phyloP scores from a whole-genome alignment of 805 yeast genomes.

The Candida michaelii region DNA sequence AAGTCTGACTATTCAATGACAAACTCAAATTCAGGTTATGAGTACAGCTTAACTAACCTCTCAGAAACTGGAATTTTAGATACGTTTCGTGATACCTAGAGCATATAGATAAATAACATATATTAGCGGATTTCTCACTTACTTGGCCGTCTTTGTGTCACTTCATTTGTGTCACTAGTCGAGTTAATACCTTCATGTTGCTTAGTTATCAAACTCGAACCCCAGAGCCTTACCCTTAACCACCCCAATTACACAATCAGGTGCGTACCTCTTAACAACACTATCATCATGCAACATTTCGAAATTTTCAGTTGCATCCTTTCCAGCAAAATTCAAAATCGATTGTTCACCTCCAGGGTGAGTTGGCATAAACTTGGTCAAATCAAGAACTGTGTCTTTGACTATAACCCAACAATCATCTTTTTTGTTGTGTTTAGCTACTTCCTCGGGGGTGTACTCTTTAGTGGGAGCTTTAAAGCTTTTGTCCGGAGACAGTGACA shows the following conservation, averaged over 20 bases:
- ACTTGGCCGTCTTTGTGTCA: no score
- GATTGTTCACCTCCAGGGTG: constrained; percentile 67
- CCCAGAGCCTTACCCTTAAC: constrained; percentile 47
- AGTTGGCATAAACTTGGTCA: constrained; percentile 42
- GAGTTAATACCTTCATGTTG: no score
- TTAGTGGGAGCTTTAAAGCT: constrained; percentile 42
- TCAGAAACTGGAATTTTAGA: no score
- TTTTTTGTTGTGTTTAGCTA: constrained; percentile 45
- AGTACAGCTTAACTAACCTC: no score
- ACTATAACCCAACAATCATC: constrained; percentile 56
- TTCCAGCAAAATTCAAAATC: constrained; percentile 47
- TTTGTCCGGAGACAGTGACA: no score
- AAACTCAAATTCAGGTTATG: no score
- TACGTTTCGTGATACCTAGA: no score
- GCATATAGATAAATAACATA: constrained; percentile 2
- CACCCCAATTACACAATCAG: constrained; percentile 49
- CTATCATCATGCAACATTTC: constrained; percentile 58
- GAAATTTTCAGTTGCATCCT: constrained; percentile 50
- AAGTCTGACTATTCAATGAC: no score
- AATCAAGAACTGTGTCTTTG: constrained; percentile 51
- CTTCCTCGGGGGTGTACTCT: constrained; percentile 48
- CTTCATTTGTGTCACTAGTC: no score
- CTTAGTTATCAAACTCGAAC: constrained; percentile 29
- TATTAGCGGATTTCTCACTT: no score
- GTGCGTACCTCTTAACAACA: constrained; percentile 50